A percentile compares a stretch with the other conserved stretches of the same genome.
These are phyloP conservation scores for Neoboletus subvelutipes DNA, from an alignment of 768 basidiomycete genomes.

Conservation along the genomic window DNA sequence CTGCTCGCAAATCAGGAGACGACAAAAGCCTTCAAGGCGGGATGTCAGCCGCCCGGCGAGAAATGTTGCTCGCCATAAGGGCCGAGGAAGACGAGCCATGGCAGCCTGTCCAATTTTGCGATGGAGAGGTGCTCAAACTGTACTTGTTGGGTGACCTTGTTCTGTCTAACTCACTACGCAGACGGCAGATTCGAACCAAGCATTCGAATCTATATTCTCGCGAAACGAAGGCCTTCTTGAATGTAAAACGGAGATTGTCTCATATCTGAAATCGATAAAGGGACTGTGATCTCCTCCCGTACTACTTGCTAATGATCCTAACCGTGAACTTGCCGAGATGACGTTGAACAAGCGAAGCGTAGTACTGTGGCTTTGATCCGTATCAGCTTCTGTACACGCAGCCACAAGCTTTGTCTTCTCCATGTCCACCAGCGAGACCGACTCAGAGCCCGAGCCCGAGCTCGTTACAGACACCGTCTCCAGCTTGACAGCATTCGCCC, in stretches of 20 bases:
- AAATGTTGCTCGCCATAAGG: slow-evolving; percentile 73
- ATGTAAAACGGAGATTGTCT: slow-evolving; percentile 54
- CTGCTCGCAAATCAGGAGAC: slow-evolving; percentile 62
- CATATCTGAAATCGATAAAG: slow-evolving; percentile 56
- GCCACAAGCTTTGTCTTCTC: not conserved
- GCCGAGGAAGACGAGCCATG: slow-evolving; percentile 78
- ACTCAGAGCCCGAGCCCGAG: slow-evolving; percentile 51
- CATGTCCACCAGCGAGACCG: slow-evolving; percentile 52
- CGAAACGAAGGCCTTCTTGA: slow-evolving; percentile 48
- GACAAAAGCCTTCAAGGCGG: slow-evolving; percentile 66
- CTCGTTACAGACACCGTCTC: slow-evolving; percentile 10
- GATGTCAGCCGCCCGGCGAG: slow-evolving; percentile 66
- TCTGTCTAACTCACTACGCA: slow-evolving; percentile 31
- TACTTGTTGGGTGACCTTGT: not conserved
- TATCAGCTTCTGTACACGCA: not conserved
- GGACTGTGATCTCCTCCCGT: slow-evolving; percentile 41
- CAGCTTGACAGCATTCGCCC: slow-evolving; percentile 21
- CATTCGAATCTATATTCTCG: slow-evolving; percentile 66
- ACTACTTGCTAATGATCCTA: not conserved
- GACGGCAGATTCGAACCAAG: slow-evolving; percentile 56
- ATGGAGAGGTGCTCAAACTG: slow-evolving; percentile 53
- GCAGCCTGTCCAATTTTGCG: slow-evolving; percentile 66
- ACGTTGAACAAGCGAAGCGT: not conserved
- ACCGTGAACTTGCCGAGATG: not conserved
- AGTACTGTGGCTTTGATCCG: slow-evolving; percentile 3